Conservation (phyloP, 2,329 filamentous ascomycete species). For the Pseudogymnoascus sp. region DNA sequence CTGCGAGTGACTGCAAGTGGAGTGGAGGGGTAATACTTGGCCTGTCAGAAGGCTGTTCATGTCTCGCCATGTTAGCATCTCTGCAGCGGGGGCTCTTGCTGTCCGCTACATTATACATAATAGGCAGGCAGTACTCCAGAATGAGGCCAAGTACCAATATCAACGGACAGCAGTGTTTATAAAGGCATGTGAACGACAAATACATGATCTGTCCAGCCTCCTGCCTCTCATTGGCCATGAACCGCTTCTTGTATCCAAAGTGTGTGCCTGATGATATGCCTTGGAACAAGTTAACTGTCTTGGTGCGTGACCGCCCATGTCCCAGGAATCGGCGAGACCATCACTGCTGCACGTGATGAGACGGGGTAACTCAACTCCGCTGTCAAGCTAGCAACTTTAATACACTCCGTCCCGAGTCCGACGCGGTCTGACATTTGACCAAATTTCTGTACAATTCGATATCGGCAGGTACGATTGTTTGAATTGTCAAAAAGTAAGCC, state of each 20-base stretch:
- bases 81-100: not conserved
- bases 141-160: not conserved
- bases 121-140: not conserved
- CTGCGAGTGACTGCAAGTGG: not conserved
- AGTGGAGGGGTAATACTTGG: not conserved
- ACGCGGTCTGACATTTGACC: not conserved
- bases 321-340: not conserved
- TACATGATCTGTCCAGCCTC: not conserved
- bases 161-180: not conserved
- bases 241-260: not conserved
- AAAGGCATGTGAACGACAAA: not conserved
- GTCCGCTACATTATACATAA: not conserved
- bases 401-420: not conserved
- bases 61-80: not conserved
- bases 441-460: not conserved
- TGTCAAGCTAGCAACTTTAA: not conserved
- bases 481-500: not conserved
- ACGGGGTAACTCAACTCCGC: not conserved
- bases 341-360: not conserved
- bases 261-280: conserved; percentile 2
- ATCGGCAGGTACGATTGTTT: not conserved
- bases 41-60: not conserved
- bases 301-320: not conserved
- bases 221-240: not conserved
- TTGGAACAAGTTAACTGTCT: not conserved